Evolutionary conservation across 352 stramenopile genomes (phyloP).

Genomic region (Globisporangium yorkense): DNA sequence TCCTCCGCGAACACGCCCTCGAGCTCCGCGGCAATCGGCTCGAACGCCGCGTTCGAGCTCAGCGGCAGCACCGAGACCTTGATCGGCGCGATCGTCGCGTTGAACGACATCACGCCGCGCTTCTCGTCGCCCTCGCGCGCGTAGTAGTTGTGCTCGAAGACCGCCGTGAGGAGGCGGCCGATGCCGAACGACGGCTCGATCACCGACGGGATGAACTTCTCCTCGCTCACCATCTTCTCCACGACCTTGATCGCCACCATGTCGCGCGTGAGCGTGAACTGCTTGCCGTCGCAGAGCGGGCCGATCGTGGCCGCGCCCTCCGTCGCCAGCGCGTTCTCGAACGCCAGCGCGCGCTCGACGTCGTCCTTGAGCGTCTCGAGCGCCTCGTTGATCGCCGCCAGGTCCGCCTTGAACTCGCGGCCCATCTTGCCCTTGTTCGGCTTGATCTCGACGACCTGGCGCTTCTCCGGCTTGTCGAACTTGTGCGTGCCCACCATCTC

Average conservation of each 20-base stretch:
- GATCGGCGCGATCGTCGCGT: conserved; percentile 95
- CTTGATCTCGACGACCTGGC: conserved; percentile 93
- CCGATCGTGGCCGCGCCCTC: conserved; percentile 90
- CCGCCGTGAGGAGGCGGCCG: conserved; percentile 95
- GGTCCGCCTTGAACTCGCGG: conserved; percentile 95
- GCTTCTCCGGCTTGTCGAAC: conserved; percentile 91
- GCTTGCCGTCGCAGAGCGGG: conserved; percentile 70
- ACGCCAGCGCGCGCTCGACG: conserved; percentile 79
- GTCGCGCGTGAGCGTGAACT: conserved; percentile 92
- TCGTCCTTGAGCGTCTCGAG: conserved; percentile 87
- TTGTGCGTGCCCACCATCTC: conserved; percentile 87
- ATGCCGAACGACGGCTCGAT: conserved; percentile 99
- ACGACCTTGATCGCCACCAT: conserved; percentile 94
- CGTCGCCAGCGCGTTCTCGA: conserved; percentile 88
- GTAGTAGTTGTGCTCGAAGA: conserved; percentile 99
- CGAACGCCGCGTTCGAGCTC: conserved; percentile 84
- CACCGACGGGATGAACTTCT: conserved; percentile 98
- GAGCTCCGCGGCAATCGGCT: conserved; percentile 75
- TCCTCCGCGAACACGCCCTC: conserved; percentile 57
- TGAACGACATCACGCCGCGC: conserved; percentile 97
- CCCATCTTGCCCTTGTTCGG: conserved; percentile 96
- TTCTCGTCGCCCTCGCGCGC: conserved; percentile 95
- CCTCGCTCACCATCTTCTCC: conserved; percentile 95
- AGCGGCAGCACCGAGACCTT: conserved; percentile 97
- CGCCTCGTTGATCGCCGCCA: conserved; percentile 62